Conservation (phyloP, 495 filamentous ascomycete genomes). For the Filosporella fistucella region DNA sequence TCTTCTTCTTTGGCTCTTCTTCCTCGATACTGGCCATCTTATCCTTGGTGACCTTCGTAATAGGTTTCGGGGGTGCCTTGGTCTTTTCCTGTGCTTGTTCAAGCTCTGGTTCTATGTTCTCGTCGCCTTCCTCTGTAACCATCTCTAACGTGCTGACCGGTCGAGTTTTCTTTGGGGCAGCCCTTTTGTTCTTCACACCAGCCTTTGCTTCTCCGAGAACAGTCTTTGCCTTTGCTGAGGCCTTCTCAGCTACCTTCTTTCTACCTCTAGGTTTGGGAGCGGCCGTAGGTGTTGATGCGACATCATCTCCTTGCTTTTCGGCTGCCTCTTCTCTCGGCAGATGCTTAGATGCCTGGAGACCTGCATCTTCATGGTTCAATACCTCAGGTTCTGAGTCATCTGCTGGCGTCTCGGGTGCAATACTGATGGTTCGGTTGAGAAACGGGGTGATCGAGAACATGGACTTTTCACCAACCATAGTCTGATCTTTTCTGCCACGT, state of each 20-base stretch:
- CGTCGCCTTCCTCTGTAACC: constrained; percentile 20
- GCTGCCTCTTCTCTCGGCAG: neutral
- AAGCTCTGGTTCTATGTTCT: constrained; percentile 6
- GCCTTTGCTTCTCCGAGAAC: constrained; percentile 12
- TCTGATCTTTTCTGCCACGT: constrained; percentile 43
- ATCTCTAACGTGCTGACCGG: constrained; percentile 15
- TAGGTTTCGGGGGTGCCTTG: neutral
- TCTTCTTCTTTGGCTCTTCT: constrained; percentile 60
- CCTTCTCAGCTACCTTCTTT: constrained; percentile 1
- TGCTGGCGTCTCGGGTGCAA: constrained; percentile 38
- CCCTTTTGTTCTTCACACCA: constrained; percentile 11
- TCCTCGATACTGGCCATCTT: constrained; percentile 23
- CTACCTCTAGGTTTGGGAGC: constrained; percentile 2
- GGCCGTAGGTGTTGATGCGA: neutral
- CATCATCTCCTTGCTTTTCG: neutral
- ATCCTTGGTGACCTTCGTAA: constrained; percentile 1
- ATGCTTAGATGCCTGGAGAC: neutral
- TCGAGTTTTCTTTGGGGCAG: constrained; percentile 6
- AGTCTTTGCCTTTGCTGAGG: neutral
- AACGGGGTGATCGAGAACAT: constrained; percentile 91
- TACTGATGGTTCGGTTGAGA: constrained; percentile 69
- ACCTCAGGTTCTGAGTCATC: neutral
- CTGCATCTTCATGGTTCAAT: neutral
- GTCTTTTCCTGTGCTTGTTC: neutral
- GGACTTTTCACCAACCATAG: constrained; percentile 74